Percentiles rank a stretch among this genome's conserved stretches.
These are phyloP conservation scores for Trichoderma aggressivum DNA, from an alignment of 2,329 filamentous ascomycete species.

Conservation along the genomic window DNA sequence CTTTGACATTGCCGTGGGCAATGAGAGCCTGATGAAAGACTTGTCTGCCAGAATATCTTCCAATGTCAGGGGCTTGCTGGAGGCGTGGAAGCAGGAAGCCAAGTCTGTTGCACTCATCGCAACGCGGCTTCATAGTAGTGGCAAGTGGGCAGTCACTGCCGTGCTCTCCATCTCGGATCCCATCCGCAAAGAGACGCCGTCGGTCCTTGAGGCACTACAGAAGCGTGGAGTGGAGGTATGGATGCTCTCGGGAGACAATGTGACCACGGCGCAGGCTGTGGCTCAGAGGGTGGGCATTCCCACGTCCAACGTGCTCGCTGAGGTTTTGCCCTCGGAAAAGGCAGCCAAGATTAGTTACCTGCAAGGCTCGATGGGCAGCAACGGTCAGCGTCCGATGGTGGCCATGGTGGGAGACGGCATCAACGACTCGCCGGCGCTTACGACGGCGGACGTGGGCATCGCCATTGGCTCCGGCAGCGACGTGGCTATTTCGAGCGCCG, in stretches of 20 bases:
- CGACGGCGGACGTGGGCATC: slow-evolving; percentile 77
- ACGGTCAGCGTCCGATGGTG: slow-evolving; percentile 49
- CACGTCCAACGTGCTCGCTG: slow-evolving; percentile 72
- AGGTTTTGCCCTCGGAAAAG: slow-evolving; percentile 82
- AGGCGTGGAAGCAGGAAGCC: slow-evolving; percentile 59
- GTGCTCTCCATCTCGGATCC: slow-evolving; percentile 78
- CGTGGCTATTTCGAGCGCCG: slow-evolving; percentile 75
- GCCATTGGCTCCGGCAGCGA: slow-evolving; percentile 82
- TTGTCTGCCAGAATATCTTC: slow-evolving; percentile 40
- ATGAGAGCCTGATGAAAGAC: slow-evolving; percentile 64
- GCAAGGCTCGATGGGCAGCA: slow-evolving; percentile 49
- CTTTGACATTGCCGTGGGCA: slow-evolving; percentile 63
- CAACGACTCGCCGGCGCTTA: slow-evolving; percentile 81
- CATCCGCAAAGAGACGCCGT: slow-evolving; percentile 67
- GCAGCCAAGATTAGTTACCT: slow-evolving; percentile 65
- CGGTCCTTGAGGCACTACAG: slow-evolving; percentile 63
- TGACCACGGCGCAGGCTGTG: slow-evolving; percentile 77
- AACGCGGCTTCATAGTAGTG: slow-evolving; percentile 30
- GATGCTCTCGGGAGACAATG: slow-evolving; percentile 92
- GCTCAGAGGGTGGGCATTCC: slow-evolving; percentile 73
- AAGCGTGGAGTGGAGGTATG: slow-evolving; percentile 69
- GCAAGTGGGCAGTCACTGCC: slow-evolving; percentile 53
- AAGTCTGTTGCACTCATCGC: slow-evolving; percentile 63
- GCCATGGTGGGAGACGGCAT: slow-evolving; percentile 89
- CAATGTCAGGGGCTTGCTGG: slow-evolving; percentile 37